Conservation (phyloP, 2,329 filamentous ascomycete species). For the Fusarium dlaminii region DNA sequence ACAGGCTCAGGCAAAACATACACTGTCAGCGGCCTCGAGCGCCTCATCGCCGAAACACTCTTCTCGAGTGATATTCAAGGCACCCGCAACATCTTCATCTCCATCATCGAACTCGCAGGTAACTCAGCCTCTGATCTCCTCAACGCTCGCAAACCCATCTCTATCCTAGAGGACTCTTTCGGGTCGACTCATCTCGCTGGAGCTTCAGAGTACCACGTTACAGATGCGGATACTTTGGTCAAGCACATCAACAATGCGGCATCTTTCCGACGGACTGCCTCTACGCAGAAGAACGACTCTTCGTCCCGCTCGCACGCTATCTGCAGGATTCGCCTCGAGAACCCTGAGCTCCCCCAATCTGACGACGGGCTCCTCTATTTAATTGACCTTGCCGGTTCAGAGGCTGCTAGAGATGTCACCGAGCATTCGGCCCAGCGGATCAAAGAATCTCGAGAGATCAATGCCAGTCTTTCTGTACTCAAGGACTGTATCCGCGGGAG, state of each 20-base stretch:
- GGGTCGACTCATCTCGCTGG: constrained; percentile 57
- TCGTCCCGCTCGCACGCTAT: constrained; percentile 61
- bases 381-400: constrained; percentile 60
- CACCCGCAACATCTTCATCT: constrained; percentile 47
- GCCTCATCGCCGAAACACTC: constrained; percentile 51
- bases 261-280: constrained; percentile 52
- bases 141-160: constrained; percentile 52
- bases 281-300: constrained; percentile 57
- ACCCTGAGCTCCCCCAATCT: constrained; percentile 37
- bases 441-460: constrained; percentile 59
- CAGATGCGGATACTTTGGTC: constrained; percentile 43
- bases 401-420: constrained; percentile 55
- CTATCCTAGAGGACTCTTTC: constrained; percentile 57
- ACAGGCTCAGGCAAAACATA: constrained; percentile 60
- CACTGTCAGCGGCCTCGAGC: constrained; percentile 54
- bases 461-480: constrained; percentile 58
- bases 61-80: constrained; percentile 41
- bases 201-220: constrained; percentile 51
- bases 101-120: constrained; percentile 53
- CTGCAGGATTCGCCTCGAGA: constrained; percentile 56
- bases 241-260: constrained; percentile 50
- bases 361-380: constrained; percentile 58
- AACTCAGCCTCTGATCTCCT: constrained; percentile 53
- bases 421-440: constrained; percentile 55
- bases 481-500: constrained; percentile 63